A percentile compares a stretch with the other conserved stretches of the same genome.
Evolutionary conservation across 305 asterid species (phyloP).

Genomic region (Ruellia speciosa): DNA sequence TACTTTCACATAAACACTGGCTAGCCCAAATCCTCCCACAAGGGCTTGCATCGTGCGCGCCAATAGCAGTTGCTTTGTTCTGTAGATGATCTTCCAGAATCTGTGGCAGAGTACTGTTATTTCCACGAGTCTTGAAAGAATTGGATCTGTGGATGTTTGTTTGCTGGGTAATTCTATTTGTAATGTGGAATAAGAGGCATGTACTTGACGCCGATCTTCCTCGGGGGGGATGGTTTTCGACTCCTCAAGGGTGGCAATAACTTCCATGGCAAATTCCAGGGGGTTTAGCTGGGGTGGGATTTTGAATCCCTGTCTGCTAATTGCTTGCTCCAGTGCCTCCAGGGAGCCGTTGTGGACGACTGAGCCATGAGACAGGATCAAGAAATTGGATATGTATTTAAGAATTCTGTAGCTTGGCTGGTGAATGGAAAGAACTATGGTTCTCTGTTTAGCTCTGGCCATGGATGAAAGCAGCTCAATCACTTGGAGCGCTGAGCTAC

Average conservation of each 20-base stretch:
- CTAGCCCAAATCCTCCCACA: conserved; percentile 83
- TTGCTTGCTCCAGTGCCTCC: conserved; percentile 46
- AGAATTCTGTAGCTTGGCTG: conserved; percentile 85
- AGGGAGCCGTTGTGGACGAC: conserved; percentile 67
- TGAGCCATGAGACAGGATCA: conserved; percentile 68
- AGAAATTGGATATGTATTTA: conserved; percentile 50
- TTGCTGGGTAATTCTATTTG: conserved; percentile 13
- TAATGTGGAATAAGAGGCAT: conserved; percentile 16
- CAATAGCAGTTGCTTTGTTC: conserved; percentile 72
- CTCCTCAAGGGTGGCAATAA: conserved; percentile 45
- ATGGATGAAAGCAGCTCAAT: conserved; percentile 63
- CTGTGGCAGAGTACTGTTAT: conserved; percentile 52
- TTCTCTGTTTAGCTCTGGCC: conserved; percentile 59
- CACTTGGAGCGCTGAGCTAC: conserved; percentile 87
- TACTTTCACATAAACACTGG: conserved; percentile 54
- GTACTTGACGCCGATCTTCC: conserved; percentile 14
- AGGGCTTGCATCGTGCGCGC: conserved; percentile 87
- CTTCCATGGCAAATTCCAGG: conserved; percentile 83
- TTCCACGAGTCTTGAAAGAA: conserved; percentile 33
- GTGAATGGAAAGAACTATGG: conserved; percentile 61
- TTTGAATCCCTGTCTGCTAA: conserved; percentile 39
- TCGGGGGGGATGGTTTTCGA: conserved; percentile 20
- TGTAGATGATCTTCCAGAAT: conserved; percentile 72
- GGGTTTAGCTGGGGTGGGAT: conserved; percentile 74
- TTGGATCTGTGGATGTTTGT: conserved; percentile 15